phyloP scores from a whole-genome alignment of 192 early-diverging fungal species.

The Neocallimastix lanati region DNA sequence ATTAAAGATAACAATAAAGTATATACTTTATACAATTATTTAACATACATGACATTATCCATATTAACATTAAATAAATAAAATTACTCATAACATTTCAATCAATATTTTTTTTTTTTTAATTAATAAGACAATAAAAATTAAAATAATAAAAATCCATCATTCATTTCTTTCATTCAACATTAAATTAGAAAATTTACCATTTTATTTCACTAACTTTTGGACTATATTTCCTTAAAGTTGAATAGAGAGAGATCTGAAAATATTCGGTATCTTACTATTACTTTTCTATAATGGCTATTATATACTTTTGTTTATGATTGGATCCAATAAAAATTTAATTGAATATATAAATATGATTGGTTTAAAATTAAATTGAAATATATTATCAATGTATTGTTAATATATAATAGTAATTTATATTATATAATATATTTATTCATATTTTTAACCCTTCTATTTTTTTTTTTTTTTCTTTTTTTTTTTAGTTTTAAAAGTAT shows the following conservation, averaged over 20 bases:
- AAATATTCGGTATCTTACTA: neutral
- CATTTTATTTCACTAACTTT: neutral
- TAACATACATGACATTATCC: too few species aligned
- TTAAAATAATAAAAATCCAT: too few species aligned
- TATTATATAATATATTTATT: too few species aligned
- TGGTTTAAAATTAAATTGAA: neutral
- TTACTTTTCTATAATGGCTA: neutral
- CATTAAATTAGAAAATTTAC: neutral
- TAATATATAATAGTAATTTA: neutral
- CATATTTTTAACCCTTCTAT: too few species aligned
- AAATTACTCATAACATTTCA: too few species aligned
- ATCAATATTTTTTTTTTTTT: too few species aligned
- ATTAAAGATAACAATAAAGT: too few species aligned
- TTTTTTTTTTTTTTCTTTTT: too few species aligned
- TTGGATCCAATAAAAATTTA: neutral
- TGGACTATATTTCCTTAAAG: neutral
- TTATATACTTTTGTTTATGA: neutral
- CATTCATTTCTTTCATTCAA: neutral
- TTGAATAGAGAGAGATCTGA: neutral
- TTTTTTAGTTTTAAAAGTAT: too few species aligned
- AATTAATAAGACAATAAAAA: too few species aligned
- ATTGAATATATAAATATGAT: neutral
- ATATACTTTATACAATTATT: too few species aligned
- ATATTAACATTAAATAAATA: too few species aligned
- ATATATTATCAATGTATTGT: neutral